phyloP scores from a whole-genome alignment of 139 green algal genomes.

The Auxenochlorella pyrenoidosa region DNA sequence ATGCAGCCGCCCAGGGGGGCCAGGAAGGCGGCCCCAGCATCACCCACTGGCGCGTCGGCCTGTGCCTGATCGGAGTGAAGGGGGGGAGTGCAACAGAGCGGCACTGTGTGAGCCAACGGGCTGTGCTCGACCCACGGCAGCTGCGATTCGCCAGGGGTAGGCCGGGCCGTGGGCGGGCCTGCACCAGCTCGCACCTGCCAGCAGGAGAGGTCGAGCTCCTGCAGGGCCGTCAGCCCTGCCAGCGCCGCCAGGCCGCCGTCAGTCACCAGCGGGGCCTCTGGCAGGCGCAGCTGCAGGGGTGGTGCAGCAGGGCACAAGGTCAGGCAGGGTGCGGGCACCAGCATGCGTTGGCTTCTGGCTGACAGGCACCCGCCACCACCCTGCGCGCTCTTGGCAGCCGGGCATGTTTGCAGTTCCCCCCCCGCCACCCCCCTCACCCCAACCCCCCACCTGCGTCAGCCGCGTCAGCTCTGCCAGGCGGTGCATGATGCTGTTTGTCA shows the following conservation, averaged over 20 bases:
- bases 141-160: no score
- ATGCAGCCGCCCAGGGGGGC: neutral
- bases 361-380: neutral
- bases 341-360: no score
- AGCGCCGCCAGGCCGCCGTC: neutral
- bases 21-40: conserved; percentile 13
- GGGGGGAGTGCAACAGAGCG: neutral
- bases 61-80: neutral
- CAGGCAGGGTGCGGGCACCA: neutral
- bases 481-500: conserved; percentile 7
- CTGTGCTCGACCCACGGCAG: no score
- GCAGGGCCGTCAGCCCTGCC: neutral
- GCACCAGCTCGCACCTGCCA: neutral
- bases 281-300: conserved; percentile 1
- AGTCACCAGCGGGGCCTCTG: conserved; percentile 4
- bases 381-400: neutral
- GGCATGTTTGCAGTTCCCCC: neutral
- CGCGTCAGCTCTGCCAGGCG: neutral
- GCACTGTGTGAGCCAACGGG: no score
- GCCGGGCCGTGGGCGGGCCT: neutral
- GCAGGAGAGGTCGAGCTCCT: conserved; percentile 19
- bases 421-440: no score
- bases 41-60: neutral
- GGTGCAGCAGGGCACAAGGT: neutral
- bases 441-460: neutral